Evolutionary conservation across 2,329 filamentous ascomycete species (phyloP), one percentile per base, ranked within the genome.

Genomic region (Phoma sp.): DNA sequence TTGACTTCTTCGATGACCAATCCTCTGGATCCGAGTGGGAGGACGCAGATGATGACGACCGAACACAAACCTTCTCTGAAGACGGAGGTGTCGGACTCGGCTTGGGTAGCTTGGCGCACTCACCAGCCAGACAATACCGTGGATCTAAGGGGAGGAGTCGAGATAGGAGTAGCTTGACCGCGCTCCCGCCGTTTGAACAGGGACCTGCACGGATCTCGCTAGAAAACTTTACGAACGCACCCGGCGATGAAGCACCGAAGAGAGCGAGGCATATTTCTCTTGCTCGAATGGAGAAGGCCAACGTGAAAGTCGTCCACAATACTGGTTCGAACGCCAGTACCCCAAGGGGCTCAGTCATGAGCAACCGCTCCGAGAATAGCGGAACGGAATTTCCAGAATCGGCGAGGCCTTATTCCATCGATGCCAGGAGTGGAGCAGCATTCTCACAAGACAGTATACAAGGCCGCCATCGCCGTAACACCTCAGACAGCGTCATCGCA

Each of bases 1-100:
- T 54, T 9, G 64, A 71, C 42, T 71, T 73, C 56, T 72, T 72
- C 39, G 65, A 70, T 12, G 64, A 69, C 33, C 48, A 45, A 23
- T 63, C 64, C 5, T 66, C 63, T 3, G 67, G 50, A 25, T 66
- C 62, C 1, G 68, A 63, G 5, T 66, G 63, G 57, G 67, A 65
- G 23, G 64, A 68, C 28, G 63, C 62, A 37, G 43, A 53, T 3
- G 59, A 59, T n/a, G 59, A 61, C 26, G 56, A 60, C 14, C 21
- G 53, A 25, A 64, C 59, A 7, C 61, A 60, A 18, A 61, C 47
- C 1, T 61, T 62, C 18, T 52, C 46, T 29, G 33, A 48, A 3
- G 39, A 40, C 4, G 43, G 40, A 34, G 20, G 42, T 45, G 15
- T 52, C 1, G 46, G 51, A 5, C 9, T 52, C 3, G 53, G 51